Conservation (phyloP, 768 basidiomycete genomes). For the Rhodosporidiobolus odoratus region DNA sequence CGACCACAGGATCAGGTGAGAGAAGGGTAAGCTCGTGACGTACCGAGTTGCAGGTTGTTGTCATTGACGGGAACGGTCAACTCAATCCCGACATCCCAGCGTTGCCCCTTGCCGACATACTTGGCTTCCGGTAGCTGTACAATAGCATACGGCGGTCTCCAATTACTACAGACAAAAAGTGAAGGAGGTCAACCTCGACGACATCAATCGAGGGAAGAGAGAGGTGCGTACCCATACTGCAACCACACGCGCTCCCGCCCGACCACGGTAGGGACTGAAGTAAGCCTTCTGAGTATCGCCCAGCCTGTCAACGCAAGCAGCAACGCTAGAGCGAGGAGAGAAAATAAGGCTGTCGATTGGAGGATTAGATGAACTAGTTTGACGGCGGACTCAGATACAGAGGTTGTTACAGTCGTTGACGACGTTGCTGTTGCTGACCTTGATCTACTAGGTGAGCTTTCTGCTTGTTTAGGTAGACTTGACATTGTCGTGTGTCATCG, state of each 20-base stretch:
- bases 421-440: too few species aligned
- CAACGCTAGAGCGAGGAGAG: neutral
- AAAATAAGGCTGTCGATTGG: neutral
- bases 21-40: neutral
- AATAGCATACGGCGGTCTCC: conserved; percentile 7
- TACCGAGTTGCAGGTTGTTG: conserved; percentile 26
- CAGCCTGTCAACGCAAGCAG: neutral
- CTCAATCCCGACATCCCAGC: conserved; percentile 22
- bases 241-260: conserved; percentile 23
- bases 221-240: conserved; percentile 19
- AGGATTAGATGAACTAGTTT: too few species aligned
- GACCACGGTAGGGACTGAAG: neutral
- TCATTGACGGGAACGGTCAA: conserved; percentile 19
- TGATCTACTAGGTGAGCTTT: too few species aligned
- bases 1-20: neutral
- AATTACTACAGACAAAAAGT: neutral
- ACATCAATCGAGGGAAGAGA: neutral
- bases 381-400: too few species aligned
- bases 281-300: neutral
- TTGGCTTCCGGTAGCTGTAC: neutral
- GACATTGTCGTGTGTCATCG: too few species aligned
- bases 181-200: neutral
- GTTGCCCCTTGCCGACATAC: conserved; percentile 5
- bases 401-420: too few species aligned
- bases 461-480: too few species aligned